Conservation (phyloP, 2,329 filamentous ascomycete species). For the Aureobasidium lini region DNA sequence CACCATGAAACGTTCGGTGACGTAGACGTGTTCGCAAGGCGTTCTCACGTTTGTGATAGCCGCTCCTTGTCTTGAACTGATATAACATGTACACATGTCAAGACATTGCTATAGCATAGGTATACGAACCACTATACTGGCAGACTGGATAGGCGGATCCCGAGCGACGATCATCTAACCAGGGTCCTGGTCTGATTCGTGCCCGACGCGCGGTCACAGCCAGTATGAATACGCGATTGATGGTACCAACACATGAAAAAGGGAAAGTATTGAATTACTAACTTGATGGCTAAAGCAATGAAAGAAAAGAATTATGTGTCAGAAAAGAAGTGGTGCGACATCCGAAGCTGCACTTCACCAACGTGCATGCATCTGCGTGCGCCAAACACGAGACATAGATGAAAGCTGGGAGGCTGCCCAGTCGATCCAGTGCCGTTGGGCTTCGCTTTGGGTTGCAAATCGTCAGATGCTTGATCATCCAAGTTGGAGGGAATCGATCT, state of each 20-base stretch:
- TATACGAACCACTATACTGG: background rate
- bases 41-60: background rate
- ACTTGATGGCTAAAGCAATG: background rate
- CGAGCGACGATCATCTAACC: background rate
- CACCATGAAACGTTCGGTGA: background rate
- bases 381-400: background rate
- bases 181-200: background rate
- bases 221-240: background rate
- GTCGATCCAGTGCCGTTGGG: background rate
- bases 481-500: background rate
- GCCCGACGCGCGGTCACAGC: background rate
- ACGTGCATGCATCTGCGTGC: background rate
- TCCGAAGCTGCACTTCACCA: background rate
- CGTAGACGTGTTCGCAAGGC: background rate
- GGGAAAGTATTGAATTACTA: background rate
- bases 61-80: constrained; percentile 2
- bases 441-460: background rate
- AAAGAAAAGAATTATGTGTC: background rate
- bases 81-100: background rate
- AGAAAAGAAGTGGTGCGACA: background rate
- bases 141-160: background rate
- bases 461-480: background rate
- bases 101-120: background rate
- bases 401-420: background rate
- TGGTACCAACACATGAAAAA: background rate